phyloP scores from a whole-genome alignment of 805 yeast genomes.

The Wickerhamiella galacta region DNA sequence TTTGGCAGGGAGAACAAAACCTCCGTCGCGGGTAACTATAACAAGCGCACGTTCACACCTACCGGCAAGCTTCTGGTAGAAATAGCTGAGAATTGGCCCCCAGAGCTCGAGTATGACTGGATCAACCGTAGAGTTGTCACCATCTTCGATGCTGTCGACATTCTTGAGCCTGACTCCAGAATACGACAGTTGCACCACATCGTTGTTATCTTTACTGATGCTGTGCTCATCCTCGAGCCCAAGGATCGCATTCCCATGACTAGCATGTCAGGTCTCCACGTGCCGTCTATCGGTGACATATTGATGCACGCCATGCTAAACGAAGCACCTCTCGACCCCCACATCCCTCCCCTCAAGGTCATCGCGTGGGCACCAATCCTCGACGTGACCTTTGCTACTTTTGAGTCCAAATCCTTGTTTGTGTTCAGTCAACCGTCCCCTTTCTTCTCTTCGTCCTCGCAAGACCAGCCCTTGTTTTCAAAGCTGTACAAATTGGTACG shows the following conservation, averaged over 20 bases:
- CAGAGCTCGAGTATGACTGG: conserved; percentile 79
- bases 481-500: conserved; percentile 15
- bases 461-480: conserved; percentile 1
- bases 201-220: conserved; percentile 67
- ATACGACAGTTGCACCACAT: conserved; percentile 29
- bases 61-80: conserved; percentile 80
- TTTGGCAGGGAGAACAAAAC: conserved; percentile 47
- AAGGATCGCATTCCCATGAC: conserved; percentile 30
- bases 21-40: conserved; percentile 20
- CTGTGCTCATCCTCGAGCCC: conserved; percentile 40
- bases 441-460: background rate
- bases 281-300: conserved; percentile 57
- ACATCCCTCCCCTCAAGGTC: conserved; percentile 55
- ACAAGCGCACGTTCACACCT: conserved; percentile 67
- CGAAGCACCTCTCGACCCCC: conserved; percentile 46
- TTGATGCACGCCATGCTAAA: conserved; percentile 82
- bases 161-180: conserved; percentile 17
- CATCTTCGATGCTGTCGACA: conserved; percentile 35
- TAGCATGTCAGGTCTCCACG: conserved; percentile 20
- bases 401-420: conserved; percentile 9
- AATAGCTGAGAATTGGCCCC: conserved; percentile 75
- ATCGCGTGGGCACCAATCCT: conserved; percentile 48
- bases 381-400: conserved; percentile 24
- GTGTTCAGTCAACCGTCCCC: conserved; percentile 6
- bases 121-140: conserved; percentile 70